Evolutionary conservation across 306 rosid species (phyloP).

Genomic region (Cicer bijugum): DNA sequence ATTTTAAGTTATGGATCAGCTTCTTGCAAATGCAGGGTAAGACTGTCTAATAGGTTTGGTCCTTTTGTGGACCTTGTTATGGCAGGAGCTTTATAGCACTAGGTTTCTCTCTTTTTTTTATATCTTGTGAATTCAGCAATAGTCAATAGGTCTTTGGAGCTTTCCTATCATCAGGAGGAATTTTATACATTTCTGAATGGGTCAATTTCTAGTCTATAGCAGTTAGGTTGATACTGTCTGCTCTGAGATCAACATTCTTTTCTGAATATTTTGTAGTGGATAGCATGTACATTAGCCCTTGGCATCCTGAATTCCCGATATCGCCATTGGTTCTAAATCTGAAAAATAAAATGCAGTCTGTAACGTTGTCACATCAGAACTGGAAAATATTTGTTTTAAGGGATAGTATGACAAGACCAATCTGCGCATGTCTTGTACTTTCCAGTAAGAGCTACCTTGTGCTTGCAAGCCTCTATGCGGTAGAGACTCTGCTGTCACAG

Average conservation of each 20-base stretch:
- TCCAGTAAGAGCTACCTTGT: constrained; percentile 11
- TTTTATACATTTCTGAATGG: constrained; percentile 20
- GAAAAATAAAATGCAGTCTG: neutral
- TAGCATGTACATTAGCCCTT: neutral
- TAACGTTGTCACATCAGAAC: constrained; percentile 14
- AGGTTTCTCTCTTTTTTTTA: neutral
- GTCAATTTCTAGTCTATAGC: constrained; percentile 10
- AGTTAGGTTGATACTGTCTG: neutral
- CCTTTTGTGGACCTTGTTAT: constrained; percentile 12
- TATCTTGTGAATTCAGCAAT: constrained; percentile 22
- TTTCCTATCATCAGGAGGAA: constrained; percentile 8
- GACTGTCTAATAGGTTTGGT: neutral
- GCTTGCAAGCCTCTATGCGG: neutral
- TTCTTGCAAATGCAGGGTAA: constrained; percentile 1
- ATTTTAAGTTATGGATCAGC: neutral
- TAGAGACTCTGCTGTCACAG: neutral
- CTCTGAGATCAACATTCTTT: constrained; percentile 25
- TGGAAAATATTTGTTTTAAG: neutral
- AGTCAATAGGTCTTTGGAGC: constrained; percentile 5
- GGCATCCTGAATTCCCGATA: neutral
- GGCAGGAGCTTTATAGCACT: constrained; percentile 1
- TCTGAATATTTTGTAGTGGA: constrained; percentile 23
- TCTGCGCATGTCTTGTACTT: constrained; percentile 14
- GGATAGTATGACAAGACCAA: neutral
- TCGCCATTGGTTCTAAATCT: constrained; percentile 16